A percentile compares a stretch with the other conserved stretches of the same genome.
These are phyloP conservation scores for Colletotrichum acutatum DNA, from an alignment of 2,329 filamentous ascomycete species.

Conservation along the genomic window DNA sequence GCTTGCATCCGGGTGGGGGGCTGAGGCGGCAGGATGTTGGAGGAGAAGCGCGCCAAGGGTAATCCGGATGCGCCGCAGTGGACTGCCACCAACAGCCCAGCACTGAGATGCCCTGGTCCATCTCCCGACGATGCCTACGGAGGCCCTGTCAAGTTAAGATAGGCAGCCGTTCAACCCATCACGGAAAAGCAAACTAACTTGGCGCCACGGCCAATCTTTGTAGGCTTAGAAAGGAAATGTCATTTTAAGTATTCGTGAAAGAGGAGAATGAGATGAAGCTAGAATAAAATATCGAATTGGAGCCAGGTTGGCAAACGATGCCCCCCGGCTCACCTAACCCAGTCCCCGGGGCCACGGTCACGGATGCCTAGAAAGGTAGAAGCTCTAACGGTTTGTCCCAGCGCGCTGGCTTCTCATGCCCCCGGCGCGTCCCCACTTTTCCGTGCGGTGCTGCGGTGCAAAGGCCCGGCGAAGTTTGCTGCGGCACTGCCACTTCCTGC, in stretches of 20 bases:
- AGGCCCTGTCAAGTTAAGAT: neutral
- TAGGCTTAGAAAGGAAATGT: neutral
- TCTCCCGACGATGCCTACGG: neutral
- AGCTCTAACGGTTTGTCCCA: too few relatives aligned
- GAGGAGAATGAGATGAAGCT: neutral
- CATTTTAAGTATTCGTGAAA: neutral
- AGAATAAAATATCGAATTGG: too few relatives aligned
- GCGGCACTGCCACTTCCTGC: conserved; percentile 8
- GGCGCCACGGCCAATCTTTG: neutral
- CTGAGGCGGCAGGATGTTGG: conserved; percentile 1
- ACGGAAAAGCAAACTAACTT: neutral
- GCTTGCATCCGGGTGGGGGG: neutral
- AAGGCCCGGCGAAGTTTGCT: neutral
- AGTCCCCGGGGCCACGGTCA: neutral
- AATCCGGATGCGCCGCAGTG: neutral
- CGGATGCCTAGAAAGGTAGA: neutral
- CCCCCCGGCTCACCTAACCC: conserved; percentile 3
- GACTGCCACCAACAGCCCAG: neutral
- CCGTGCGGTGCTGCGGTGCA: neutral
- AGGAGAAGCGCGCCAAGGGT: neutral
- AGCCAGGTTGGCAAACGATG: too few relatives aligned
- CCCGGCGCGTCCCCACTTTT: neutral
- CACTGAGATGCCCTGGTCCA: neutral
- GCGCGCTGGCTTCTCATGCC: neutral
- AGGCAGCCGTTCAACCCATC: neutral